These are phyloP conservation scores for Vanrija pseudolonga DNA, from an alignment of 1,284 basidiomycete genomes.

Conservation along the genomic window DNA sequence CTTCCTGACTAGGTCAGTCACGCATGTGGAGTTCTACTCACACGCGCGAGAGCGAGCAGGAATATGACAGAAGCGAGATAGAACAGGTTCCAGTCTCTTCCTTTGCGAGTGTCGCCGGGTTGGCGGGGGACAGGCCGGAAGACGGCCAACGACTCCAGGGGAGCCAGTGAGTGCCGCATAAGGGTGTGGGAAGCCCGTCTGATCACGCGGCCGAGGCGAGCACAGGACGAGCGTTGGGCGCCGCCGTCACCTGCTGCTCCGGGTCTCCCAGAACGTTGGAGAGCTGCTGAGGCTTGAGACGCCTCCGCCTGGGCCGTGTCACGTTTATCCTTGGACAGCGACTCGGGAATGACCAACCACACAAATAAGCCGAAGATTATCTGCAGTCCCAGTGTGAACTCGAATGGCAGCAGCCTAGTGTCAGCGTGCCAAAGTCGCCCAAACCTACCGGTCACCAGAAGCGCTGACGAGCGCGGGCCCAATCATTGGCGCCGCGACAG, in stretches of 20 bases:
- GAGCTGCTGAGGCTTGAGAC: background rate
- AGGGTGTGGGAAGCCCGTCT: no score
- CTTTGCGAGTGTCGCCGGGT: background rate
- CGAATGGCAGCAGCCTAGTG: background rate
- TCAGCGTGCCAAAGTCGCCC: no score
- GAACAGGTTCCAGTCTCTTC: background rate
- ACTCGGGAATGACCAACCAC: background rate
- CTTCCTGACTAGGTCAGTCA: background rate
- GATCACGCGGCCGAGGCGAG: background rate
- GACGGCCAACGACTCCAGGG: background rate
- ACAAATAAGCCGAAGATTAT: background rate
- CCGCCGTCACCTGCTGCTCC: no score
- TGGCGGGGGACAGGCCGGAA: background rate
- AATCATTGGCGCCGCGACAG: background rate
- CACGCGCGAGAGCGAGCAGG: background rate
- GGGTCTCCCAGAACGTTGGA: background rate
- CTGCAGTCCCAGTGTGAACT: background rate
- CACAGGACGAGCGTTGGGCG: no score
- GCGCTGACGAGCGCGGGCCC: background rate
- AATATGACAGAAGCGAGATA: background rate
- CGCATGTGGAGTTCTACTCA: background rate
- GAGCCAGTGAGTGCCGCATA: no score
- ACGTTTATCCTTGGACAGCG: background rate
- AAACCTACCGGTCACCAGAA: no score
- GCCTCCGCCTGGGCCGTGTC: background rate